phyloP scores from a whole-genome alignment of 495 filamentous ascomycete species.

The Margaritispora aquatica region DNA sequence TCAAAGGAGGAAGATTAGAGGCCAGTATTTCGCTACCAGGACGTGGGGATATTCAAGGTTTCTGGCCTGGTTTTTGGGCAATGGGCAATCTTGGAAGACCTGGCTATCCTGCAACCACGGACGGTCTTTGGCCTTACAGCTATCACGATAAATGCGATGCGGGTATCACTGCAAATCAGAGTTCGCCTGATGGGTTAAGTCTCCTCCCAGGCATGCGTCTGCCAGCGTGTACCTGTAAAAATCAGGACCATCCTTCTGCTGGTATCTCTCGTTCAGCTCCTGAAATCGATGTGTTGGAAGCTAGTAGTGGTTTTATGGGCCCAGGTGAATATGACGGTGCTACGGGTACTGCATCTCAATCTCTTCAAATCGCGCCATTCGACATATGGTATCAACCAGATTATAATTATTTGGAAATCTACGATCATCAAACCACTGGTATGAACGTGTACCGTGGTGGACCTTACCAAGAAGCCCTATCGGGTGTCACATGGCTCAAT shows the following conservation, averaged over 20 bases:
- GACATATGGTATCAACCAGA: slow-evolving; percentile 74
- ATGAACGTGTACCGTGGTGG: slow-evolving; percentile 66
- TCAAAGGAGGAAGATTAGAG: slow-evolving; percentile 71
- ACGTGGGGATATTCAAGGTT: slow-evolving; percentile 58
- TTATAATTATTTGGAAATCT: slow-evolving; percentile 56
- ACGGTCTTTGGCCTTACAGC: slow-evolving; percentile 77
- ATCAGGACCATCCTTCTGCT: slow-evolving; percentile 61
- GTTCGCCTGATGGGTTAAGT: slow-evolving; percentile 58
- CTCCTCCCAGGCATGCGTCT: slow-evolving; percentile 69
- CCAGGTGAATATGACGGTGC: slow-evolving; percentile 32
- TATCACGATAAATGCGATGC: slow-evolving; percentile 67
- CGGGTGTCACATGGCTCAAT: slow-evolving; percentile 65
- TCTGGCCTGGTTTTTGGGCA: slow-evolving; percentile 81
- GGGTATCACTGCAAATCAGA: slow-evolving; percentile 76
- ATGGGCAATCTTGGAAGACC: slow-evolving; percentile 71
- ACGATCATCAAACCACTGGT: slow-evolving; percentile 48
- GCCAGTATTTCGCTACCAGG: slow-evolving; percentile 72
- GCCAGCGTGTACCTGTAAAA: slow-evolving; percentile 61
- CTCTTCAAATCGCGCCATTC: slow-evolving; percentile 68
- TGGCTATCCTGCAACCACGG: slow-evolving; percentile 62
- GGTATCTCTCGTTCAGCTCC: slow-evolving; percentile 68
- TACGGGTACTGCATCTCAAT: slow-evolving; percentile 63
- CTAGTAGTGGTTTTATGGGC: slow-evolving; percentile 51
- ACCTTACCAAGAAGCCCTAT: slow-evolving; percentile 67
- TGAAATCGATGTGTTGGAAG: slow-evolving; percentile 74